phyloP scores from a whole-genome alignment of 352 stramenopile genomes.

The Phytophthora colocasiae region DNA sequence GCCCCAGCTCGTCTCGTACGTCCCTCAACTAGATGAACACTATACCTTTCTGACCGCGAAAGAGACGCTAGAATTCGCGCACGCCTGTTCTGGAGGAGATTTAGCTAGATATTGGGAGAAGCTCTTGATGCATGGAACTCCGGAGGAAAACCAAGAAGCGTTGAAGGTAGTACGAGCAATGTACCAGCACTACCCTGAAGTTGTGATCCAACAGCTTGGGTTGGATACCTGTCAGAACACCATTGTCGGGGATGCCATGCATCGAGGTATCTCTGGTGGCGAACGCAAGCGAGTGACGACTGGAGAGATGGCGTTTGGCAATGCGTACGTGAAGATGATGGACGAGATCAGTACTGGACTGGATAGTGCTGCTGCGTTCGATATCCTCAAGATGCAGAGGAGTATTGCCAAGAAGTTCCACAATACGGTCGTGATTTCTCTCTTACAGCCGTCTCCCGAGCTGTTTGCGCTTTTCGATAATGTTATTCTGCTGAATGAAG shows the following conservation, averaged over 20 bases:
- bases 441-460: slow-evolving; percentile 32
- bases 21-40: slow-evolving; percentile 18
- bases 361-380: slow-evolving; percentile 25
- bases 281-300: slow-evolving; percentile 75
- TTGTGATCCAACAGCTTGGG: slow-evolving; percentile 24
- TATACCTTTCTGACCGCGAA: slow-evolving; percentile 17
- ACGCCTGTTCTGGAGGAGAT: slow-evolving; percentile 20
- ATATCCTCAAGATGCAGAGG: slow-evolving; percentile 24
- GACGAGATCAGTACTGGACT: slow-evolving; percentile 32
- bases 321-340: slow-evolving; percentile 30
- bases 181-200: slow-evolving; percentile 16
- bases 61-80: slow-evolving; percentile 22
- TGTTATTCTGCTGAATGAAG: slow-evolving; percentile 26
- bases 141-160: slow-evolving; percentile 16
- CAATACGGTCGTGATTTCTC: slow-evolving; percentile 29
- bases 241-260: slow-evolving; percentile 35
- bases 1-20: slow-evolving; percentile 26
- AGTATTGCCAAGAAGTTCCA: slow-evolving; percentile 33
- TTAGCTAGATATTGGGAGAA: slow-evolving; percentile 11
- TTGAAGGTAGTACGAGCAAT: slow-evolving; percentile 13
- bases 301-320: slow-evolving; percentile 83
- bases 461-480: slow-evolving; percentile 31
- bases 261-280: slow-evolving; percentile 67
- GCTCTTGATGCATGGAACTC: slow-evolving; percentile 5
- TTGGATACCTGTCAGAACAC: slow-evolving; percentile 26